These are phyloP conservation scores for Penicillium cataractarum DNA, from an alignment of 495 filamentous ascomycete species.

Conservation along the genomic window DNA sequence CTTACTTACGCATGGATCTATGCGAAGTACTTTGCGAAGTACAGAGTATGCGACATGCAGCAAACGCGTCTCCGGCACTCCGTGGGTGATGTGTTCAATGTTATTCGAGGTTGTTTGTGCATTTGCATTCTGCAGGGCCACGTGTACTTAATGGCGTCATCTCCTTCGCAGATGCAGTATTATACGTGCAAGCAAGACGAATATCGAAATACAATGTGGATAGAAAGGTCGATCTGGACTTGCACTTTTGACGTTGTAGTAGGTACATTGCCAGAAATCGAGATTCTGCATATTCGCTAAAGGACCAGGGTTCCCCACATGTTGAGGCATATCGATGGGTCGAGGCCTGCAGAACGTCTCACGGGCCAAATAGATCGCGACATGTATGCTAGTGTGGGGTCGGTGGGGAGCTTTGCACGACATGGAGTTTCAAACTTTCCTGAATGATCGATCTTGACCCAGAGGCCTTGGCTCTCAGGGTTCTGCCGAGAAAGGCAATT, in stretches of 20 bases:
- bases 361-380: neutral
- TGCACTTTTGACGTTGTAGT: neutral
- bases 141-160: neutral
- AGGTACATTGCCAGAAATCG: neutral
- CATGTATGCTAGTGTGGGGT: neutral
- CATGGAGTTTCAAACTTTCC: no score
- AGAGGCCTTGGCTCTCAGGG: neutral
- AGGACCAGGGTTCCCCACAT: neutral
- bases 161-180: neutral
- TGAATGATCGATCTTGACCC: neutral
- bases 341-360: neutral
- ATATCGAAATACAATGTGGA: neutral
- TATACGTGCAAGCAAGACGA: neutral
- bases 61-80: neutral
- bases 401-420: no score
- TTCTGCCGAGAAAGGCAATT: neutral
- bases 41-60: neutral
- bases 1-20: no score
- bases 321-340: neutral
- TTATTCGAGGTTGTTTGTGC: neutral
- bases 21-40: no score
- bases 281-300: neutral
- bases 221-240: no score
- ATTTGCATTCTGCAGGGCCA: neutral
- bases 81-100: neutral